Evolutionary conservation across 2,329 filamentous ascomycete species (phyloP).

Genomic region (Blastomyces parvus): DNA sequence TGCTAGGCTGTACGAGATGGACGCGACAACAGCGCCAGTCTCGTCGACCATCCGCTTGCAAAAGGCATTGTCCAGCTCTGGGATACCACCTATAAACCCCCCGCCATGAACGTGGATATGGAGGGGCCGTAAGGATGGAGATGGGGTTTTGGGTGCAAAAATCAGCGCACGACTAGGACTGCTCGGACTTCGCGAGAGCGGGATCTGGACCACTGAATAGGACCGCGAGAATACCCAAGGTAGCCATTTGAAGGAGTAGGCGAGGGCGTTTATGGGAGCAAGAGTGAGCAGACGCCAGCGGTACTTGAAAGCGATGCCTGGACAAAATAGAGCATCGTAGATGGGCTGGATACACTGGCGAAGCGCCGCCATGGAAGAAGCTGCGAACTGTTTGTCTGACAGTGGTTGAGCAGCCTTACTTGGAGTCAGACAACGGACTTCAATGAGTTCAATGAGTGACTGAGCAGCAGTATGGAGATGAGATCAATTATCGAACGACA

Average conservation of each 20-base stretch:
- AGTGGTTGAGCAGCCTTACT: no score
- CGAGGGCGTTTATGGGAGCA: constrained; percentile 34
- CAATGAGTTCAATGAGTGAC: neutral
- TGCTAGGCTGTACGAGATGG: constrained; percentile 34
- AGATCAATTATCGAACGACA: no score
- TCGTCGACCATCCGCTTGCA: constrained; percentile 27
- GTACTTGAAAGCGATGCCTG: constrained; percentile 29
- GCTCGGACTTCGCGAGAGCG: constrained; percentile 18
- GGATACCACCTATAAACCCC: constrained; percentile 37
- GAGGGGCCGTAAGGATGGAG: constrained; percentile 27
- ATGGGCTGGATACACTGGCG: constrained; percentile 11
- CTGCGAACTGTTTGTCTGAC: no score
- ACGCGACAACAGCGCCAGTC: constrained; percentile 36
- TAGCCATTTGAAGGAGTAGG: constrained; percentile 29
- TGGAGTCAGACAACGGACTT: neutral
- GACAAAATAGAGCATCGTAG: constrained; percentile 29
- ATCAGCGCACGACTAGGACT: constrained; percentile 28
- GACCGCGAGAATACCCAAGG: constrained; percentile 31
- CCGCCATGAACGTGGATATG: constrained; percentile 40
- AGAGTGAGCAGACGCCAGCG: constrained; percentile 40
- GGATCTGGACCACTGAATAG: constrained; percentile 29
- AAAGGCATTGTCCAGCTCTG: constrained; percentile 32
- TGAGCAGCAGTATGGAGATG: neutral
- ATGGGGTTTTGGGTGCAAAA: constrained; percentile 22
- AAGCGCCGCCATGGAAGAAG: neutral